Evolutionary conservation across 345 rosid genomes (phyloP), one percentile per base, ranked within the genome.

Genomic region (Cardamine resedifolia): DNA sequence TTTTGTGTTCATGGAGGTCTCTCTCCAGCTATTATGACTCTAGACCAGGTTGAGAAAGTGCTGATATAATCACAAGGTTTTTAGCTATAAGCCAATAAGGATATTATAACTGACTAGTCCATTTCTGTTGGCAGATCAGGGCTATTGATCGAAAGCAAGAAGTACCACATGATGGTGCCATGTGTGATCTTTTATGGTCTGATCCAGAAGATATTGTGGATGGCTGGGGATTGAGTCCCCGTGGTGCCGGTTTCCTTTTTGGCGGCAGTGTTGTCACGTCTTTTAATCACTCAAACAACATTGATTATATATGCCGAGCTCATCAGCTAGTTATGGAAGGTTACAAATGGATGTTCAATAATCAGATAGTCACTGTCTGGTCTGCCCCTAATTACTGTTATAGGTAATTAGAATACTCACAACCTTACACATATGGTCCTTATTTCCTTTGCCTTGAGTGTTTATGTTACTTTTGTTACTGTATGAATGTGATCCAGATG

Each of bases 251-350:
- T 70, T 93, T 74, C 69, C 82, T 90, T 55, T 89, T 93, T 58
- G 97, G 97, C 11, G 90, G 88, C 67, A 90, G 89, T 59, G 98
- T 93, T 58, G 97, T 93, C 23, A 77, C 83, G 36, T 51, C 91
- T 66, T 93, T 90, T 78, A 93, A 89, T 78, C 94, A 86, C 61
- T 27, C 94, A 24, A 89, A 93, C 80, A 85, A 82, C 73, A 85
- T 89, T n/a, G 94, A 90, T 71, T 93, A 90, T 45, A 85, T 90
- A 70, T 87, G 97, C 4, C 86, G 96, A 66, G 98, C 97, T 5
- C 98, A 93, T 81, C 98, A 93, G 73, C 80, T 93, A 83, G 98
- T 90, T 19, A 90, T 90, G 98, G 97, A 93, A 66, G 98, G 97
- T 68, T 93, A 85, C 71, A 90, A 90, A 72, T 90, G 97, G 97